Conservation (phyloP, 495 filamentous ascomycete species). For the Lentithecium fluviatile region DNA sequence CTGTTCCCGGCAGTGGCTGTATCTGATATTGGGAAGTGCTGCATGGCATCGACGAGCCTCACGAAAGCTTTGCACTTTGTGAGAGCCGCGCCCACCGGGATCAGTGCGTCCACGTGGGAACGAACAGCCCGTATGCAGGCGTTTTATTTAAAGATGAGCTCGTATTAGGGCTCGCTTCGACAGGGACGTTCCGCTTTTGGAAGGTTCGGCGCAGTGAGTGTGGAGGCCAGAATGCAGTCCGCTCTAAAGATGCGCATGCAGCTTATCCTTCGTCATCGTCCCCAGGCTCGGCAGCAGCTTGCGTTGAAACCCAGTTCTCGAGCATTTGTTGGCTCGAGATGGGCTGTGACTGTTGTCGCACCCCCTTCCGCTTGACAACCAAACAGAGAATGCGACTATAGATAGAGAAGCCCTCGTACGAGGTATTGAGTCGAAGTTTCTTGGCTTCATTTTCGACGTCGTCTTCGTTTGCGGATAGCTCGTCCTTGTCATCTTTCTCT, state of each 20-base stretch:
- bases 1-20: background rate
- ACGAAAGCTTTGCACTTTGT: conserved; percentile 6
- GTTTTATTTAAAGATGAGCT: conserved; percentile 20
- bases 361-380: conserved; percentile 73
- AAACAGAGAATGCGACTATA: conserved; percentile 88
- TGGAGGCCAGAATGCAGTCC: background rate
- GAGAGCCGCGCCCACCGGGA: conserved; percentile 7
- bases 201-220: background rate
- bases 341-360: conserved; percentile 36
- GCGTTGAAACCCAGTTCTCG: conserved; percentile 83
- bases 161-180: conserved; percentile 5
- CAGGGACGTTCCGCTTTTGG: background rate
- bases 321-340: conserved; percentile 70
- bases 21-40: conserved; percentile 2
- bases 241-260: background rate
- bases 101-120: conserved; percentile 36
- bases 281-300: conserved; percentile 42
- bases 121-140: background rate
- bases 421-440: conserved; percentile 77
- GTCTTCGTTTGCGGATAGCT: conserved; percentile 33
- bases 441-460: conserved; percentile 71
- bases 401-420: conserved; percentile 93
- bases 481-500: background rate
- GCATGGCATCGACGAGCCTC: conserved; percentile 4
- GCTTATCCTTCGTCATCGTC: conserved; percentile 44